Evolutionary conservation across 306 rosid species (phyloP), one percentile per base, ranked within the genome.

Genomic region (Senna tora): DNA sequence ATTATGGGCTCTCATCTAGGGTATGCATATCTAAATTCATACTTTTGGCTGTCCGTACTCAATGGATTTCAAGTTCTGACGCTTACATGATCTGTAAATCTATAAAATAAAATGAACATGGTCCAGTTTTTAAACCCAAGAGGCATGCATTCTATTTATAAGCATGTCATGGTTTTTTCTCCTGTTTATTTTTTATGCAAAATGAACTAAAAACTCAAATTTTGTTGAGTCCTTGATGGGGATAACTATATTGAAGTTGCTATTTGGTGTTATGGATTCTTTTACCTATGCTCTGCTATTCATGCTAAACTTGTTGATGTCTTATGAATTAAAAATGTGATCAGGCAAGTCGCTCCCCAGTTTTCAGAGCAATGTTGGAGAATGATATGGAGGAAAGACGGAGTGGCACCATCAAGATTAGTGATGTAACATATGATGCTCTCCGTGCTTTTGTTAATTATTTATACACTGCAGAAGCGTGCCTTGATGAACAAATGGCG

Each of bases 351-450:
- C 94, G 96, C 60, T 93, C 98, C 38, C 96, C 87, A 4, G 97
- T 93, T 42, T 91, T 93, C 77, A 82, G 71, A 83, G 96, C 94
- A 46, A 91, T 93, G 94, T 89, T 93, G 0, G 96, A 91, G 76
- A 91, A 83, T 59, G 90, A 93, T 53, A 93, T 91, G 98, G 83
- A 83, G 56, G 94, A 93, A 82, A 87, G 91, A 64, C 88, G 83
- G 66, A 93, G 92, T 9, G 91, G 96, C 67, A 91, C 87, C 51
- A 89, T 93, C 46, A 93, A 79, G 81, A 87, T 93, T 21, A 20
- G 87, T 4, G 97, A 89, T 19, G 96, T 89, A 16, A 83, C 96
- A 13, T 80, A 81, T 8, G 82, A 91, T n/a, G 86, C 88, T 50
- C 97, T 93, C 55, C 75, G 86, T 5, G 82, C 88, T 16, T 91